Evolutionary conservation across 2,329 filamentous ascomycete genomes (phyloP), one percentile per base, ranked within the genome.

Genomic region (Dothideomycetidae sp.): DNA sequence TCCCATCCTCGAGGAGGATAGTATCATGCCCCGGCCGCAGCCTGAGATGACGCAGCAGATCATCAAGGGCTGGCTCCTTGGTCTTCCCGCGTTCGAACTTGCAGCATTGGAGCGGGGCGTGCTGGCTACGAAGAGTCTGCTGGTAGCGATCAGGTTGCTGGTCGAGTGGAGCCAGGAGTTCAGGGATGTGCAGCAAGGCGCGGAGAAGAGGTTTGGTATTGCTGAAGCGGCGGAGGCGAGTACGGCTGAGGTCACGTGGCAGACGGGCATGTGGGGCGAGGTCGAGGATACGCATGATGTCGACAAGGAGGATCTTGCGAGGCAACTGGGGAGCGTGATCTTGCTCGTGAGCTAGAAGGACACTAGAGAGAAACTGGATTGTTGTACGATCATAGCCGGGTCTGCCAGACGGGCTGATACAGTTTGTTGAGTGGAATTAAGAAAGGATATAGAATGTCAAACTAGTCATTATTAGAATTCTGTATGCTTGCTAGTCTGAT

Each of bases 211-310:
- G 39, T 94, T 92, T 53, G 81, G 82, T 0, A 76, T 92, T 10
- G 81, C 93, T 50, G 76, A 93, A 54, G 88, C 86, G 1, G 77
- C 82, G 0, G 67, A 70, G 50, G 78, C 80, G 10, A 76, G 79
- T 4, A 93, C 73, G 50, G 57, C 92, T 29, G 90, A 98, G 64
- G 83, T 93, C 11, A 69, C 74, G 45, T 94, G 84, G 78, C 90
- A 98, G 69, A 92, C 78, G 1, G 65, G 71, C 17, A 77, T 81
- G 59, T 96, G 90, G 88, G 90, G 90, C 5, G 86, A 93, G 65
- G 90, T 98, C 1, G 90, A 98, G 57, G 86, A 98, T 59, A 93
- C 86, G 17, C 90, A 98, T 60, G 90, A 98, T 64, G 90, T 98
- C 1, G 81, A 93, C 51, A 81, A 78, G 58, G 88, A 93, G 59